Evolutionary conservation across 2,329 filamentous ascomycete species (phyloP), one percentile per base, ranked within the genome.

Genomic region (Xylariaceae sp.): DNA sequence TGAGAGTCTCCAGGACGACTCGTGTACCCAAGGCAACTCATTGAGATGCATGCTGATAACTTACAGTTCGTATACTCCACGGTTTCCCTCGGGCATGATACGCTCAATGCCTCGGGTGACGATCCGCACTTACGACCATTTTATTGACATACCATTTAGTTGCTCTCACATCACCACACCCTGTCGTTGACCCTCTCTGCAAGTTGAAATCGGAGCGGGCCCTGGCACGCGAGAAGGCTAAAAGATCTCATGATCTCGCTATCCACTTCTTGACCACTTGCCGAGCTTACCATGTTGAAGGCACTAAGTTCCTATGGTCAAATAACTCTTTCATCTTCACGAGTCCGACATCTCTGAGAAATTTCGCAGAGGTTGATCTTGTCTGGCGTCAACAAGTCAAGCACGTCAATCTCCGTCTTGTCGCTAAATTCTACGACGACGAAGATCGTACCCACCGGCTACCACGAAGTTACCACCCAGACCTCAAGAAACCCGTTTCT

Each of bases 371-470:
- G 30, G 63, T 81, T 33, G 65, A 69, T 40, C 49, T 69, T 11
- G 49, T 63, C 5, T 71, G 71, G 48, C 75, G 79, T 14, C 62
- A 69, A 31, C 62, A 66, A 11, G 70, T 82, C 47, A 68, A 68
- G 19, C 66, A 73, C 48, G 63, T 78, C 57, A 80, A 68, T 27
- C 65, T 82, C 38, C 76, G 79, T 39, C 66, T 82, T 58, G 74
- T 81, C 50, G 78, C 77, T 10, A 71, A 69, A 45, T 82, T 78
- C 60, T 82, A 79, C 52, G 77, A 81, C 48, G 77, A 82, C 43
- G 69, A 75, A 42, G 71, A 68, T 35, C 66, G 66, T 12, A 54
- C 51, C 15, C 75, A 75, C 54, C 71, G 68, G 53, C 64, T 75
- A 40, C 67, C 67, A 22, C 66, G 63, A 18, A 64, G 62, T 9